Conservation (phyloP, 2,329 filamentous ascomycete genomes). For the Neocatenulostroma microsporum region DNA sequence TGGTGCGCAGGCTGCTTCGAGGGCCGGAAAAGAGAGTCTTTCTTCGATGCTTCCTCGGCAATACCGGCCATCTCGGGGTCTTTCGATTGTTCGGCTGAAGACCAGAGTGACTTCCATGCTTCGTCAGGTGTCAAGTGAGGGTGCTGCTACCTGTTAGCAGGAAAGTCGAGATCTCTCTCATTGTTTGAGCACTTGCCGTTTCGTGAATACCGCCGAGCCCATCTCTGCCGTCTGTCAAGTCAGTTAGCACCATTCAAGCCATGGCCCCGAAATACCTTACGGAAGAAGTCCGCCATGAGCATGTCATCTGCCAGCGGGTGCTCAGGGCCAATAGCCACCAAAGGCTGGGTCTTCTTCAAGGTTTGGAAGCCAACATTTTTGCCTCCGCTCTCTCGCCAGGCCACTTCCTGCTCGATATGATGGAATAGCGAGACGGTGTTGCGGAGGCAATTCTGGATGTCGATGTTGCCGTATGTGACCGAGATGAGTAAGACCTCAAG, state of each 20-base stretch:
- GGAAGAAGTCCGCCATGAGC: conserved; percentile 66
- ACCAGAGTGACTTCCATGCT: conserved; percentile 42
- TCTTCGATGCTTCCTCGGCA: conserved; percentile 30
- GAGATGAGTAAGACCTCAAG: conserved; percentile 79
- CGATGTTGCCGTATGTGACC: conserved; percentile 88
- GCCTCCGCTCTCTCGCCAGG: conserved; percentile 68
- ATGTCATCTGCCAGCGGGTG: conserved; percentile 77
- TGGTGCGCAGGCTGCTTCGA: conserved; percentile 67
- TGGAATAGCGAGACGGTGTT: conserved; percentile 90
- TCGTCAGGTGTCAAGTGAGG: conserved; percentile 41
- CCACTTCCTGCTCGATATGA: conserved; percentile 78
- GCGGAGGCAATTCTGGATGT: conserved; percentile 74
- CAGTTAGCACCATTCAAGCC: no score
- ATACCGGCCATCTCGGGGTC: conserved; percentile 27
- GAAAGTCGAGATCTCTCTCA: no score
- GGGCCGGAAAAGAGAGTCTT: conserved; percentile 58
- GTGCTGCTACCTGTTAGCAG: conserved; percentile 28
- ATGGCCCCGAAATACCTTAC: no score
- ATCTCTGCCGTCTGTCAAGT: conserved; percentile 43
- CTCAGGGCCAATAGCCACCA: conserved; percentile 75
- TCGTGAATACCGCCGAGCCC: conserved; percentile 43
- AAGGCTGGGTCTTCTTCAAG: conserved; percentile 60
- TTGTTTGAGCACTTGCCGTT: conserved; percentile 28
- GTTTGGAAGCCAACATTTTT: conserved; percentile 63
- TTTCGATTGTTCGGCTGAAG: conserved; percentile 23